Conservation (phyloP, 2,329 filamentous ascomycete species). For the Emmonsiellopsis sp. region DNA sequence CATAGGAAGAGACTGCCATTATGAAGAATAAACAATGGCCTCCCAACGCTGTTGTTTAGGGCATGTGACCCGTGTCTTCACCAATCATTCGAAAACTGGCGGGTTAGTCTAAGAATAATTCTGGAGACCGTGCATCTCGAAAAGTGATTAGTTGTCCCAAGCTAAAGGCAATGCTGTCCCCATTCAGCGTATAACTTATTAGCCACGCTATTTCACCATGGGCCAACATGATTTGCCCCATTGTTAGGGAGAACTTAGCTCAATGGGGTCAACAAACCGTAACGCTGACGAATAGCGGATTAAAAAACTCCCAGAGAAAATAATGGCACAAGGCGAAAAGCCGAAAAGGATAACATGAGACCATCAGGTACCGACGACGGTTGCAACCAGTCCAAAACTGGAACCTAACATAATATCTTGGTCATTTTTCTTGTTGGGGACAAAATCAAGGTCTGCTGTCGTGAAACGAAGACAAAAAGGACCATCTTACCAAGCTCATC, state of each 20-base stretch:
- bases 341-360: no score
- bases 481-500: no score
- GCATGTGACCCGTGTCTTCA: neutral
- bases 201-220: neutral
- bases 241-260: neutral
- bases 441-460: no score
- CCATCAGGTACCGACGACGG: no score
- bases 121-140: neutral
- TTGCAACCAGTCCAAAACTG: no score
- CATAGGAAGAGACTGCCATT: neutral
- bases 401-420: no score
- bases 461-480: no score
- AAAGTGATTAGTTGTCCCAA: neutral
- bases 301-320: neutral
- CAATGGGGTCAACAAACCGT: neutral
- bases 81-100: neutral
- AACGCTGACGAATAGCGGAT: neutral
- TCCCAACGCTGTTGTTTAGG: neutral
- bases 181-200: neutral
- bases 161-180: neutral
- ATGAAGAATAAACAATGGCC: neutral
- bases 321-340: no score
- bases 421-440: no score
- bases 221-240: neutral
- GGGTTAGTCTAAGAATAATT: neutral